Conservation (phyloP, 306 rosid species). For the Leucaena leucocephala region DNA sequence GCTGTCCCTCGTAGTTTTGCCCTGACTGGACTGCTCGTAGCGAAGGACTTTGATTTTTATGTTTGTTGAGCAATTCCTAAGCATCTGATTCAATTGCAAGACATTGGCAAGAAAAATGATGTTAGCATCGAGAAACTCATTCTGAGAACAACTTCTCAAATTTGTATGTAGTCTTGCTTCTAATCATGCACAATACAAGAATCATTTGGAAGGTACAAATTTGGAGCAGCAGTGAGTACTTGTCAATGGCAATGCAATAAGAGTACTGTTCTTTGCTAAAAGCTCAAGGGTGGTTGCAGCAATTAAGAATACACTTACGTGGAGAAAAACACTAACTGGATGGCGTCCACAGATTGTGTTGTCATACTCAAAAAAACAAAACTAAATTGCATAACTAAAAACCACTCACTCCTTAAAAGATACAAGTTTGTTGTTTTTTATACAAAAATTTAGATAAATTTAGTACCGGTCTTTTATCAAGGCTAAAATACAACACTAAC, state of each 20-base stretch:
- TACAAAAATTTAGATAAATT: too few species aligned
- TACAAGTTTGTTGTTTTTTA: too few species aligned
- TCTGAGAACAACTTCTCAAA: conserved; percentile 7
- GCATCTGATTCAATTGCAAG: conserved; percentile 65
- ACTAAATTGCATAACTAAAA: not conserved
- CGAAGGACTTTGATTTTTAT: conserved; percentile 78
- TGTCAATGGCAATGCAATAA: conserved; percentile 30
- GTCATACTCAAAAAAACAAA: conserved; percentile 54
- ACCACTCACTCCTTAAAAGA: conserved; percentile 87
- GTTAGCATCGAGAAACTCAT: not conserved
- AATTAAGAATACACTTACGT: conserved; percentile 61
- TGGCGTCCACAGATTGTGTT: conserved; percentile 98
- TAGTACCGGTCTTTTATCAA: too few species aligned
- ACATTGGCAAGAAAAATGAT: not conserved
- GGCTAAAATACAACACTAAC: too few species aligned
- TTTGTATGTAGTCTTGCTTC: conserved; percentile 11
- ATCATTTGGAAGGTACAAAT: not conserved
- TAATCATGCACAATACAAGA: not conserved
- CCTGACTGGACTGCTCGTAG: conserved; percentile 91
- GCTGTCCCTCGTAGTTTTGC: conserved; percentile 80
- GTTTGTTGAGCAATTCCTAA: conserved; percentile 63
- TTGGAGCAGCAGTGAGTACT: not conserved
- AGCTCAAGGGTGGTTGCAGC: conserved; percentile 12
- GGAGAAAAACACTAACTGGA: conserved; percentile 94
- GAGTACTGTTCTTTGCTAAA: conserved; percentile 1